Conservation (phyloP, 2,329 filamentous ascomycete genomes). For the Hypomyces perniciosus region DNA sequence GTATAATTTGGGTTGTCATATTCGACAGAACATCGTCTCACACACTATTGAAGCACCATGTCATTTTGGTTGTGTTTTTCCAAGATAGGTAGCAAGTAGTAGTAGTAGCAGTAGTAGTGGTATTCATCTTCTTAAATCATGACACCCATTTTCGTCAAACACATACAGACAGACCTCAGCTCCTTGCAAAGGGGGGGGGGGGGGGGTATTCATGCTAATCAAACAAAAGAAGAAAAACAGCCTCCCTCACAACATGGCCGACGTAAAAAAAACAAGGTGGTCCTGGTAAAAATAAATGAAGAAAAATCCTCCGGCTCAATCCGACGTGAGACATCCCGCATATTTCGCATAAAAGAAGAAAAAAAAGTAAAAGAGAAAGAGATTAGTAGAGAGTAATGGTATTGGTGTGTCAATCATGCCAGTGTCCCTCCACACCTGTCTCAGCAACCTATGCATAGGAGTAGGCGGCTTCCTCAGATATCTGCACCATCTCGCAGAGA, state of each 20-base stretch:
- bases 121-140: too few relatives aligned
- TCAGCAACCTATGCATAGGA: background rate
- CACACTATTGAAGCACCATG: too few relatives aligned
- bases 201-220: background rate
- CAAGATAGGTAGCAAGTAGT: too few relatives aligned
- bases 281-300: background rate
- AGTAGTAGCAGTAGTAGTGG: too few relatives aligned
- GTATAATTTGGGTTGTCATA: background rate
- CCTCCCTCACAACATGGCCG: background rate
- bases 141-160: background rate
- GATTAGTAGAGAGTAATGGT: background rate
- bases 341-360: background rate
- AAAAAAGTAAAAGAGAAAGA: background rate
- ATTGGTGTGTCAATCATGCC: background rate
- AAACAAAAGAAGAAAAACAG: background rate
- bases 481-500: conserved; percentile 37
- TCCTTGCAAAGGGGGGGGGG: background rate
- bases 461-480: conserved; percentile 26
- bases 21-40: too few relatives aligned
- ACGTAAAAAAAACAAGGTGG: background rate
- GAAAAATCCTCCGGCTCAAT: background rate
- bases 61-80: too few relatives aligned
- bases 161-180: background rate
- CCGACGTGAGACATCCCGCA: too few relatives aligned
- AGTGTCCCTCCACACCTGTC: background rate